phyloP scores from a whole-genome alignment of 169 alveolate species.

The Plasmodium yoelii region DNA sequence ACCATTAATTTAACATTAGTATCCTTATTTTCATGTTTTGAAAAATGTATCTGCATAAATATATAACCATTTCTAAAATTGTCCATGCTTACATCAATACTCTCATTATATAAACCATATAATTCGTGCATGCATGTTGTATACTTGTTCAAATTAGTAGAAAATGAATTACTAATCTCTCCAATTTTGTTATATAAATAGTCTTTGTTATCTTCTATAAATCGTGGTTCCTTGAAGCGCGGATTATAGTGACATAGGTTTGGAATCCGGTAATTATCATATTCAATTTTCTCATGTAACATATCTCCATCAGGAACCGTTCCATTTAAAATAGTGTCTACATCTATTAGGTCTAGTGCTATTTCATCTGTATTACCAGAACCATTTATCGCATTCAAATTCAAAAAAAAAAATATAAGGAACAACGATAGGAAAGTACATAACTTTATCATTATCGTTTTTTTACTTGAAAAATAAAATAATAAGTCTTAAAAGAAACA shows the following conservation, averaged over 20 bases:
- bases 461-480: background rate
- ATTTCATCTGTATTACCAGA: background rate
- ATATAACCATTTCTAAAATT: slow-evolving; percentile 30
- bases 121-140: background rate
- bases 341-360: background rate
- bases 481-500: slow-evolving; percentile 12
- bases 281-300: background rate
- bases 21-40: background rate
- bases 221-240: no score
- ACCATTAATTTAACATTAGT: background rate
- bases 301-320: no score
- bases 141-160: background rate
- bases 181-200: slow-evolving; percentile 8
- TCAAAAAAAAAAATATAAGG: slow-evolving; percentile 45
- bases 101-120: slow-evolving; percentile 11
- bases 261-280: background rate
- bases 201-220: background rate
- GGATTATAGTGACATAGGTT: background rate
- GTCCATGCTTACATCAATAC: slow-evolving; percentile 11
- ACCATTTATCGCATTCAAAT: slow-evolving; percentile 2
- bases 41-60: slow-evolving; percentile 1
- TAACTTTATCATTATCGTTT: slow-evolving; percentile 6
- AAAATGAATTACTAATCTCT: background rate
- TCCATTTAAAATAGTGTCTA: background rate
- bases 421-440: slow-evolving; percentile 26